Base-by-base conservation (phyloP, 768 basidiomycete genomes). In the Agaricus sinodeliciosus region DNA sequence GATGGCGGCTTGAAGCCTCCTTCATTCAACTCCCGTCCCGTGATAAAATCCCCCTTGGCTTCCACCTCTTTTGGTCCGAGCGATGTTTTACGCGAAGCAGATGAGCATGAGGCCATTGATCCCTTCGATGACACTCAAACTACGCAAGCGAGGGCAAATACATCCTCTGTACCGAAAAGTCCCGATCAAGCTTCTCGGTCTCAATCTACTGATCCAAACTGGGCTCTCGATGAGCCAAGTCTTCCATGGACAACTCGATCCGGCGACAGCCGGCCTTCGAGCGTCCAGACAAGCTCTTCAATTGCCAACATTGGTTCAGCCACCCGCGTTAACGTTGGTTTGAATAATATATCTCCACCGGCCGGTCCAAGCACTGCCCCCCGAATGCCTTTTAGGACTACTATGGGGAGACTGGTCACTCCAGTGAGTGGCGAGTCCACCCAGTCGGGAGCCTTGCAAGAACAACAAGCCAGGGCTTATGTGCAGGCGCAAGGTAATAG, bases 1-100 rank as follows among this genome's bases (percentile, higher is more conserved):
- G 54, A 63, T 22, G 75, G 79, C 45, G 62, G 69, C 43, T 62
- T 78, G 54, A 74, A 77, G 55, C 65, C 75, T 15, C 61, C 77
- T 19, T 59, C 66, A 15, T 62, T 69, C 31, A 66, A 70, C 13
- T 76, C 77, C 42, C 78, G 80, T 1, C 58, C 76, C 1, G 63
- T 74, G 16, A 77, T 78, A 43, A 59, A 53, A 31, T 90, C 87
- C 0, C 88, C 88, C 9, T 71, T 90, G 43, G 85, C 87, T 11
- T 71, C 78, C 3, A 77, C 77, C 9, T 85, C 86, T 4, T 90
- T 89, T 64, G 85, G 82, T 15, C 87, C 87, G 0, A 71, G 74
- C 34, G 88, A 89, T 61, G 64, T 85, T 22, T 65, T 80, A 13
- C 71, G 66, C 7, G 85, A 87, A 64, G 67, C 58, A 3, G 83